phyloP scores from a whole-genome alignment of 176 grass and related monocot species.

The Eleusine indica region DNA sequence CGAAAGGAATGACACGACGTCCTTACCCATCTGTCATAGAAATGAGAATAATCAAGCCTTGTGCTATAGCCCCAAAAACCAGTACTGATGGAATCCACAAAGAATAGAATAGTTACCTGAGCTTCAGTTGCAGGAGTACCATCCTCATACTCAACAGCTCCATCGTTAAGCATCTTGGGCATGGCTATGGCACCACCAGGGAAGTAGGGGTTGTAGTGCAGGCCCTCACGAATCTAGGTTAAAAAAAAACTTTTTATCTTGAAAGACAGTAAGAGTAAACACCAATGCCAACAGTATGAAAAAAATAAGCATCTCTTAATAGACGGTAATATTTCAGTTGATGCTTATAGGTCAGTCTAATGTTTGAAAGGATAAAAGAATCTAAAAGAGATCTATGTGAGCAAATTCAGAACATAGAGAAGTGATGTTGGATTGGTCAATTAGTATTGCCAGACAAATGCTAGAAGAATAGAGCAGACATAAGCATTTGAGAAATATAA shows the following conservation, averaged over 20 bases:
- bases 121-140: conserved; percentile 91
- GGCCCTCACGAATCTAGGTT: conserved; percentile 89
- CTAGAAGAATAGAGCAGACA: no score
- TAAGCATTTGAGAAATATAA: no score
- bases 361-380: no score
- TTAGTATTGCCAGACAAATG: no score
- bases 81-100: not conserved
- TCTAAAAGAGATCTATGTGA: no score
- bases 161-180: conserved; percentile 99
- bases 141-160: conserved; percentile 93
- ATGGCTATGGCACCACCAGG: conserved; percentile 99
- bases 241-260: conserved; percentile 12
- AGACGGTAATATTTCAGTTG: not conserved
- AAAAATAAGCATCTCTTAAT: not conserved
- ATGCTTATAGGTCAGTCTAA: not conserved
- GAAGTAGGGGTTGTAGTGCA: conserved; percentile 99
- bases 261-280: not conserved
- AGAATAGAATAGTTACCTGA: conserved; percentile 51
- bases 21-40: conserved; percentile 90
- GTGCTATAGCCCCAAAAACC: not conserved
- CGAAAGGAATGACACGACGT: conserved; percentile 86
- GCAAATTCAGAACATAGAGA: no score
- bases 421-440: no score
- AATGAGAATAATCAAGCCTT: conserved; percentile 18
- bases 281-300: not conserved